Percentiles rank a stretch among this genome's conserved stretches.
Conservation (phyloP, 2,329 filamentous ascomycete genomes). For the Cadophora sp. region DNA sequence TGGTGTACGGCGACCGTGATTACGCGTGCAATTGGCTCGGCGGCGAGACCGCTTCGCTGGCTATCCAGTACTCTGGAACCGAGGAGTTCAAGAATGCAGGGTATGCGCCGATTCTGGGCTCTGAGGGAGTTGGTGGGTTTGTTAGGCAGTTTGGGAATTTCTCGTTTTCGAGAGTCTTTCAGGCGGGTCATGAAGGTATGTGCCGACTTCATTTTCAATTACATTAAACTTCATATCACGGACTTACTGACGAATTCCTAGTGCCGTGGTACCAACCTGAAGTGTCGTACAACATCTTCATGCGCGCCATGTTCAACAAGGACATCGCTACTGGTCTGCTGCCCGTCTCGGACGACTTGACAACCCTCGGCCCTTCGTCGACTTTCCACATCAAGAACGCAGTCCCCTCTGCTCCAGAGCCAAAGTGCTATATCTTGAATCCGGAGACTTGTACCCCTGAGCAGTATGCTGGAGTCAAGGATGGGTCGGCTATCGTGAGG, state of each 20-base stretch:
- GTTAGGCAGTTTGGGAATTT: constrained; percentile 78
- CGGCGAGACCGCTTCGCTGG: constrained; percentile 61
- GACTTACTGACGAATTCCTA: not conserved
- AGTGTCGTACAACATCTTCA: constrained; percentile 57
- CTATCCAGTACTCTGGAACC: constrained; percentile 50
- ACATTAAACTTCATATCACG: no score
- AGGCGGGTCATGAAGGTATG: constrained; percentile 63
- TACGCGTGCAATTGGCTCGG: constrained; percentile 64
- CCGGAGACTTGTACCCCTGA: constrained; percentile 52
- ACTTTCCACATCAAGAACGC: constrained; percentile 48
- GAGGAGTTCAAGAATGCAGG: constrained; percentile 66
- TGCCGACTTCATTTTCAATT: no score
- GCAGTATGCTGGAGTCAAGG: constrained; percentile 48
- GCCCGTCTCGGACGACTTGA: constrained; percentile 44
- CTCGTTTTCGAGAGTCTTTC: constrained; percentile 67
- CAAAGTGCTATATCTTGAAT: constrained; percentile 50
- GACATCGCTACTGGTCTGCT: constrained; percentile 58
- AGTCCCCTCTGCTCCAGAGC: constrained; percentile 47
- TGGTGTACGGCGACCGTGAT: constrained; percentile 71
- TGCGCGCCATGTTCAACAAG: constrained; percentile 52
- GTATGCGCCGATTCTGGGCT: constrained; percentile 72
- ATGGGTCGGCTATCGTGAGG: constrained; percentile 53
- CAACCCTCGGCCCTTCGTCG: constrained; percentile 44
- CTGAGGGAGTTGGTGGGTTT: constrained; percentile 69
- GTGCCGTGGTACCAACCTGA: constrained; percentile 58